phyloP scores from a whole-genome alignment of 192 early-diverging fungal genomes.

The Fimicolochytrium jonesii region DNA sequence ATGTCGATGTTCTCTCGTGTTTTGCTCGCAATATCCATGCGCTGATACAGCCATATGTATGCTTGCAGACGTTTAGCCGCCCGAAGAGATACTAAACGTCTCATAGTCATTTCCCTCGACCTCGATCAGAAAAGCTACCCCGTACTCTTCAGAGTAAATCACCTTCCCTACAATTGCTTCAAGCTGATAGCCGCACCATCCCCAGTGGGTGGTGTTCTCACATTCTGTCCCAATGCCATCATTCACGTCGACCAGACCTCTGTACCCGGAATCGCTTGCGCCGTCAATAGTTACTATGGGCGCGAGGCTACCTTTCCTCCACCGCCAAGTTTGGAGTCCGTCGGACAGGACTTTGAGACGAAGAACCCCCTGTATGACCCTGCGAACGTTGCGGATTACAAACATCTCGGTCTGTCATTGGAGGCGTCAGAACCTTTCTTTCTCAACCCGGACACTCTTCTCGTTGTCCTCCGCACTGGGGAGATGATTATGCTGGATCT shows the following conservation, averaged over 20 bases:
- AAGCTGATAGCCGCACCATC: constrained; percentile 68
- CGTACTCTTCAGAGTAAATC: constrained; percentile 70
- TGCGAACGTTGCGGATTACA: constrained; percentile 37
- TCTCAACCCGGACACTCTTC: constrained; percentile 65
- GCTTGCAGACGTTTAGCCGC: constrained; percentile 53
- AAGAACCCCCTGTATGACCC: constrained; percentile 44
- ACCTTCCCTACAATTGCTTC: constrained; percentile 81
- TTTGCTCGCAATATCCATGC: neutral
- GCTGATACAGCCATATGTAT: too few relatives aligned
- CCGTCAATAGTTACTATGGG: constrained; percentile 70
- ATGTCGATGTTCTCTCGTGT: constrained; percentile 16
- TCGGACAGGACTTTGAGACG: constrained; percentile 16
- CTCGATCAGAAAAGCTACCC: constrained; percentile 68
- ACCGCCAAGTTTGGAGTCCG: constrained; percentile 24
- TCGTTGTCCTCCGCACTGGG: constrained; percentile 70
- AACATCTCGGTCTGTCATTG: constrained; percentile 64
- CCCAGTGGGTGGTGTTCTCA: constrained; percentile 82
- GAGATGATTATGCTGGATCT: constrained; percentile 69
- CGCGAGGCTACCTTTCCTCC: constrained; percentile 34
- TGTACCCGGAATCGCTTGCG: constrained; percentile 67
- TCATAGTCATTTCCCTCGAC: constrained; percentile 86
- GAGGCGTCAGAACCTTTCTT: constrained; percentile 63
- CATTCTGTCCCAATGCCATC: constrained; percentile 73
- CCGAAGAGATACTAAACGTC: constrained; percentile 63
- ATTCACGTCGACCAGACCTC: constrained; percentile 80